phyloP scores from a whole-genome alignment of 164 flowering plant genomes.

The Stephania yunnanensis region DNA sequence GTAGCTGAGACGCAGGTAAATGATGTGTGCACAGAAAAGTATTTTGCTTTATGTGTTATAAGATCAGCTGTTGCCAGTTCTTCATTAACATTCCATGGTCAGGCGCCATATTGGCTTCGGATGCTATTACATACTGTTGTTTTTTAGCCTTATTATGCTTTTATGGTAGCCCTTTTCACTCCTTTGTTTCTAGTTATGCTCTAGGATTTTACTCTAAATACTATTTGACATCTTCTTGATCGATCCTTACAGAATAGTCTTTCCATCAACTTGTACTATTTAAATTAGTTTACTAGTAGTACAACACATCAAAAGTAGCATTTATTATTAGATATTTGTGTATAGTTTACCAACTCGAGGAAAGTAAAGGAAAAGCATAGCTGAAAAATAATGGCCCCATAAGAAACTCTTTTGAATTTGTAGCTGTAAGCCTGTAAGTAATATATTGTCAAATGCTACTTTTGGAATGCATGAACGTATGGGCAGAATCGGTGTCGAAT shows the following conservation, averaged over 20 bases:
- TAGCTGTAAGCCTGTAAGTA: no score
- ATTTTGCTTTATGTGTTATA: not conserved
- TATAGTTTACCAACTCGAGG: not conserved
- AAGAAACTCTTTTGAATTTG: not conserved
- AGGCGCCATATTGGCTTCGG: not conserved
- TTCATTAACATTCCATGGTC: not conserved
- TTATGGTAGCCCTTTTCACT: not conserved
- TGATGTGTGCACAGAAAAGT: constrained; percentile 4
- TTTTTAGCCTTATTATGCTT: not conserved
- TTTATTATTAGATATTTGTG: not conserved
- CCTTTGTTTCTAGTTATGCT: not conserved
- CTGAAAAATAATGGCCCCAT: not conserved
- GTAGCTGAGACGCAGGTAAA: constrained; percentile 83
- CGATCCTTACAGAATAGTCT: not conserved
- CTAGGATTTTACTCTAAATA: not conserved
- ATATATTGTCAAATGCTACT: no score
- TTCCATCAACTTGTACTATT: not conserved
- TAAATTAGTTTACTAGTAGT: not conserved
- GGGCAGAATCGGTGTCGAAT: not conserved
- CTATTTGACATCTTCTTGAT: not conserved
- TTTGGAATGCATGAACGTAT: no score
- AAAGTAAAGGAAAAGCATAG: not conserved
- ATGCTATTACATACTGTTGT: not conserved
- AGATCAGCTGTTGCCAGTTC: not conserved
- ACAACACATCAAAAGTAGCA: not conserved